Base-by-base conservation (phyloP, 208 protist species). In the Trypanosoma platydactyli region DNA sequence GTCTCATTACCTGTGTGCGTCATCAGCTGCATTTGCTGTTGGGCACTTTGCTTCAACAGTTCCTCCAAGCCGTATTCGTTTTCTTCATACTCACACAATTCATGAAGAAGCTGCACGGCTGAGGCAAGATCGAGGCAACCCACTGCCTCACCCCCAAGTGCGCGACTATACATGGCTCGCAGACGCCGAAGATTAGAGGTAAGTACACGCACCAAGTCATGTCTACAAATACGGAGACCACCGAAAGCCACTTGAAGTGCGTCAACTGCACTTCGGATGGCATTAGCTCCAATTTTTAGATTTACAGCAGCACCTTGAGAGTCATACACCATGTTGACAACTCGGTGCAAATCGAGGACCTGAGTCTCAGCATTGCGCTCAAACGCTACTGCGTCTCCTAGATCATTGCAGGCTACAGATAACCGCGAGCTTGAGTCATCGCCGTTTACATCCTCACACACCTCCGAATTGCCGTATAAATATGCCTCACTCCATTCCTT, bases 11-110 rank as follows among this genome's bases (percentile, higher is more conserved):
- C 22, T 1, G 42, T 35, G 40, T 33, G 35, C n/a, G 29, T 59
- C 3, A 30, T 18, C 20, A 33, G 1, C 42, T 64, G n/a, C 3
- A 33, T 35, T n/a, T 56, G 64, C 33, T 56, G 44, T 40, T 45
- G 22, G 1, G 48, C 46, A 35, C 40, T 55, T 18, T 75, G 54
- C 22, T 44, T 53, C 45, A 79, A 55, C 27, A 89, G 78, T 38
- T 81, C 73, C 51, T 78, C 40, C 3, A 83, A 22, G 11, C 41
- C 64, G 11, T 22, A 1, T 62, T 88, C 86, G 48, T 68, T 84
- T 56, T 77, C 77, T 44, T 80, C 65, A 68, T 93, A 95, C 76
- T 95, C 90, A 66, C 90, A 95, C 56, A 85, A 93, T 64, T 89
- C 71, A 22, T 77, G 60, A 27, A 95, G 77, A 3, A 95, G 71